phyloP scores from a whole-genome alignment of 108 stramenopile genomes.

The Stephanodiscus triporus region DNA sequence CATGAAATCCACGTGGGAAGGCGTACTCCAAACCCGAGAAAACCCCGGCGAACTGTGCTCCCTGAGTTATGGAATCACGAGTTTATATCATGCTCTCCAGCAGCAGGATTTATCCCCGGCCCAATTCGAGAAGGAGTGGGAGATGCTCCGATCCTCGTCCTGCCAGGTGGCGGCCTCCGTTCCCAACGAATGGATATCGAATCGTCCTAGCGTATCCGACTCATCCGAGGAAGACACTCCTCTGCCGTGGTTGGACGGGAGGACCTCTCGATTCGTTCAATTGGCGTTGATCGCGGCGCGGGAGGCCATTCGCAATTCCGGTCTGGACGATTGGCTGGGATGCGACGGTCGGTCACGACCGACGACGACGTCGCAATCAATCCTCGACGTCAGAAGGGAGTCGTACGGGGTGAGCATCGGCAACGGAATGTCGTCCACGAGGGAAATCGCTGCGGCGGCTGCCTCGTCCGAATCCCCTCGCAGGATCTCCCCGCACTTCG shows the following conservation, averaged over 20 bases:
- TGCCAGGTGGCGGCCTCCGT: constrained; percentile 87
- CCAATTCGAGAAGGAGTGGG: constrained; percentile 54
- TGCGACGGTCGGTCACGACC: constrained; percentile 6
- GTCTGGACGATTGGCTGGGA: constrained; percentile 43
- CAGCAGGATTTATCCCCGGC: constrained; percentile 49
- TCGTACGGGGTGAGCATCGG: constrained; percentile 81
- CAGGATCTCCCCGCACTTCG: constrained; percentile 90
- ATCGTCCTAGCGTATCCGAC: constrained; percentile 8
- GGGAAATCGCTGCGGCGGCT: constrained; percentile 68
- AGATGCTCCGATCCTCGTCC: constrained; percentile 60
- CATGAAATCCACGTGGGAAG: constrained; percentile 69
- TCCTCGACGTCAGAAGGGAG: constrained; percentile 22
- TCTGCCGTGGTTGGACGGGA: constrained; percentile 42
- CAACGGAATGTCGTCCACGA: constrained; percentile 91
- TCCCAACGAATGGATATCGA: constrained; percentile 26
- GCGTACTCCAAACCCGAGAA: constrained; percentile 34
- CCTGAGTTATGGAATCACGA: constrained; percentile 49
- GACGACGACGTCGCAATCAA: constrained; percentile 7
- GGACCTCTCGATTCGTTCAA: constrained; percentile 75
- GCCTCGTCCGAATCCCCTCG: constrained; percentile 46
- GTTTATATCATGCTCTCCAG: constrained; percentile 56
- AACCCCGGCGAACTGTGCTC: neutral
- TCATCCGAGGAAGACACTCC: neutral
- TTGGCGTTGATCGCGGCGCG: constrained; percentile 78
- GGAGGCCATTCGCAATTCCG: constrained; percentile 66